phyloP scores from a whole-genome alignment of 2,329 filamentous ascomycete species.

The Rhexocercosporidium sp. region DNA sequence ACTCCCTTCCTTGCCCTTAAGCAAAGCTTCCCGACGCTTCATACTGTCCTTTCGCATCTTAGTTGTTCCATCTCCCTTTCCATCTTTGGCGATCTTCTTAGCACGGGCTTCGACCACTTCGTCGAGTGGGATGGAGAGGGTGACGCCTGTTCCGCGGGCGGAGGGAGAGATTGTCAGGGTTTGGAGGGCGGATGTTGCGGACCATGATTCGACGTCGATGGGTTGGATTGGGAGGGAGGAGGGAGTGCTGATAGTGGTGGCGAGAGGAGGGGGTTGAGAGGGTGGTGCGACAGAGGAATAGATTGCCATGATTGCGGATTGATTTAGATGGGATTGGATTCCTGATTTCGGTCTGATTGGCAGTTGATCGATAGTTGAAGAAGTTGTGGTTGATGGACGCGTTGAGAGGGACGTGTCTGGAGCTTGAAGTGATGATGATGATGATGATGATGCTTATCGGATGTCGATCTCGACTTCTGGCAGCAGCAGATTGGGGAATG shows the following conservation, averaged over 20 bases:
- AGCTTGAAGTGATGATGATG: no score
- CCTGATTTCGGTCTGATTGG: neutral
- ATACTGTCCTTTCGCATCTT: constrained; percentile 61
- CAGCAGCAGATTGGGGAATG: no score
- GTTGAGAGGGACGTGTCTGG: no score
- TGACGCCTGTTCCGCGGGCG: constrained; percentile 64
- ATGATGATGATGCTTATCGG: no score
- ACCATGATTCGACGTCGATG: constrained; percentile 72
- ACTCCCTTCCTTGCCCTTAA: constrained; percentile 91
- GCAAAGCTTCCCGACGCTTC: constrained; percentile 54
- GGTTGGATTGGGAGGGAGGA: constrained; percentile 30
- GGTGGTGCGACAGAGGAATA: constrained; percentile 59
- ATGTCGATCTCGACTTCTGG: no score
- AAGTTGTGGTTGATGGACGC: neutral
- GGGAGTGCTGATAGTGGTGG: neutral
- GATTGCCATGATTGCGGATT: constrained; percentile 52
- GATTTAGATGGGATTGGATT: neutral
- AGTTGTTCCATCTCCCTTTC: constrained; percentile 34
- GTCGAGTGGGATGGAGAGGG: constrained; percentile 79
- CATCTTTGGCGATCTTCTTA: constrained; percentile 33
- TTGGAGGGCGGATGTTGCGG: constrained; percentile 60
- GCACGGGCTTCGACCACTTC: constrained; percentile 10
- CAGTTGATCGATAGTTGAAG: neutral
- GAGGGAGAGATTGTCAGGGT: constrained; percentile 59
- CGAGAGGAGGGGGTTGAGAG: constrained; percentile 39